A percentile compares a stretch with the other conserved stretches of the same genome.
Conservation (phyloP, 306 rosid genomes). For the Castanospermum australe region DNA sequence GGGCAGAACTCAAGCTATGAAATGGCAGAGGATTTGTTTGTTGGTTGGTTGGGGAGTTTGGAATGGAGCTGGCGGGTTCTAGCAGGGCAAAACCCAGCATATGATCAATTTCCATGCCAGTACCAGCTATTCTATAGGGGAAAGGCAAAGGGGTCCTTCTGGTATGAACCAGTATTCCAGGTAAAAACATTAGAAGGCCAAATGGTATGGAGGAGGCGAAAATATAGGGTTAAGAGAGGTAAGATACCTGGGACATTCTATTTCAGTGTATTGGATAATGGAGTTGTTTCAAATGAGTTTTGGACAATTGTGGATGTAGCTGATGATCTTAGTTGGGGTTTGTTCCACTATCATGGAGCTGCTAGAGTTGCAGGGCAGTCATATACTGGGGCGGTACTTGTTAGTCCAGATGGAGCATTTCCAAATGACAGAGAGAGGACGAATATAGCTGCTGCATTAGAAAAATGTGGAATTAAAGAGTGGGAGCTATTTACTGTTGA, state of each 20-base stretch:
- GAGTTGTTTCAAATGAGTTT: slow-evolving; percentile 86
- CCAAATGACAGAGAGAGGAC: slow-evolving; percentile 46
- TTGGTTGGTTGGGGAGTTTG: slow-evolving; percentile 83
- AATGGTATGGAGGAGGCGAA: slow-evolving; percentile 82
- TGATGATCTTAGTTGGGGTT: slow-evolving; percentile 79
- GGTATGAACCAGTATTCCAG: slow-evolving; percentile 89
- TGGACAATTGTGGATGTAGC: slow-evolving; percentile 83
- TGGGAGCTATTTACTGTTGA: slow-evolving; percentile 69
- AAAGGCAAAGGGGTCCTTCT: slow-evolving; percentile 82
- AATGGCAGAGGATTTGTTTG: slow-evolving; percentile 70
- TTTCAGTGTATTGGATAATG: slow-evolving; percentile 83
- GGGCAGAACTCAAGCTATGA: slow-evolving; percentile 54
- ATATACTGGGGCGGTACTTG: slow-evolving; percentile 82
- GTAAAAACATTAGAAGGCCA: slow-evolving; percentile 79
- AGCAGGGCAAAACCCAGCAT: slow-evolving; percentile 88
- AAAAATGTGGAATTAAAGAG: slow-evolving; percentile 70
- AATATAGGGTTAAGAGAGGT: slow-evolving; percentile 74
- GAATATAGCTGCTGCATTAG: slow-evolving; percentile 50
- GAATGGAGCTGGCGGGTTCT: slow-evolving; percentile 90
- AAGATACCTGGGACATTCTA: slow-evolving; percentile 65
- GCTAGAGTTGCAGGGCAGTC: slow-evolving; percentile 91
- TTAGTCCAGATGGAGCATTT: slow-evolving; percentile 72
- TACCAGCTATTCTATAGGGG: slow-evolving; percentile 87
- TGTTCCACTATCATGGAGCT: slow-evolving; percentile 83
- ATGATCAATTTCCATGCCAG: slow-evolving; percentile 88